Evolutionary conservation across 2,329 filamentous ascomycete genomes (phyloP).

Genomic region (Pseudopithomyces chartarum): DNA sequence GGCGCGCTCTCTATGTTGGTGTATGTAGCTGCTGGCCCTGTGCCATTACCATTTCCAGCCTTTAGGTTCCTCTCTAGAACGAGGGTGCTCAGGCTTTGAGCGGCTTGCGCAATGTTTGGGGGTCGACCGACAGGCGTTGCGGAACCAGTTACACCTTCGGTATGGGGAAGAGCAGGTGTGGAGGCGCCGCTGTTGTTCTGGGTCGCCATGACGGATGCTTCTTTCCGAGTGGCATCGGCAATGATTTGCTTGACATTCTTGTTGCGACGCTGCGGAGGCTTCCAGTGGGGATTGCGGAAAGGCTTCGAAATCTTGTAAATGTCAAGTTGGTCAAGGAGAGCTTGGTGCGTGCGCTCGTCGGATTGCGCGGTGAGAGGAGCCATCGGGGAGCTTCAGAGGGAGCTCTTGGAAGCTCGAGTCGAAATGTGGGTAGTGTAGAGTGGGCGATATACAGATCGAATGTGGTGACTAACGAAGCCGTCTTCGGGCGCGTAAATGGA

Average conservation of each 20-base stretch:
- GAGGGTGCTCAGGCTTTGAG: constrained; percentile 81
- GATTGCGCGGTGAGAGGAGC: constrained; percentile 69
- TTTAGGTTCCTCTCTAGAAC: constrained; percentile 79
- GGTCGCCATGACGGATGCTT: constrained; percentile 85
- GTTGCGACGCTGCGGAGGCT: constrained; percentile 91
- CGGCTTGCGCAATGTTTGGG: constrained; percentile 83
- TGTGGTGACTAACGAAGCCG: not conserved
- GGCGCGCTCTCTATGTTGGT: constrained; percentile 96
- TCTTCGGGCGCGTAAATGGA: not conserved
- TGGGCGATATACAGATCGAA: not conserved
- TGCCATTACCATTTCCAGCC: constrained; percentile 29
- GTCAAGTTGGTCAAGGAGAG: constrained; percentile 88
- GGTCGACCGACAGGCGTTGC: constrained; percentile 56
- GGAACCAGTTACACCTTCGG: constrained; percentile 41
- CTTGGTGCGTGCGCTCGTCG: constrained; percentile 78
- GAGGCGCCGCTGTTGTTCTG: constrained; percentile 80
- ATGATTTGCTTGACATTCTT: constrained; percentile 98
- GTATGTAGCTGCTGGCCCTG: constrained; percentile 77
- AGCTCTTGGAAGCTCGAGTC: not conserved
- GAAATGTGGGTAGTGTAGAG: not conserved
- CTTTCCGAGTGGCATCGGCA: constrained; percentile 83
- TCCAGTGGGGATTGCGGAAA: constrained; percentile 91
- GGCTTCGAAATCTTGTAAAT: constrained; percentile 83
- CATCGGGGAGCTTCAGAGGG: constrained; percentile 46
- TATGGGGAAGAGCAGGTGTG: constrained; percentile 58